These are phyloP conservation scores for Scedosporium minutisporum DNA, from an alignment of 2,329 filamentous ascomycete genomes.

Conservation along the genomic window DNA sequence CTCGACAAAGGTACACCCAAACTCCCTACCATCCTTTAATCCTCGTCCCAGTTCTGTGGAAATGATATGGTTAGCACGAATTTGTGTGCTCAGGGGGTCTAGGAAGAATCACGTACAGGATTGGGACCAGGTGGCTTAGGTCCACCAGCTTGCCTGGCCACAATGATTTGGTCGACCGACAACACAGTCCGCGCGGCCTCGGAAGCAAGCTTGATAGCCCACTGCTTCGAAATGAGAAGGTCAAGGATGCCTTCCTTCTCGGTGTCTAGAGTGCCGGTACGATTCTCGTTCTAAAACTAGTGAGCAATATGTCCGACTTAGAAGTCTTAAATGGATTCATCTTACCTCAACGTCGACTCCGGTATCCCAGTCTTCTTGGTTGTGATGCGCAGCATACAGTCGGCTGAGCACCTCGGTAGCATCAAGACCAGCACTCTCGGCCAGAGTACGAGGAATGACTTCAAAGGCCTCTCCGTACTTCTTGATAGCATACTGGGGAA, in stretches of 20 bases:
- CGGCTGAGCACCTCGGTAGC: constrained; percentile 92
- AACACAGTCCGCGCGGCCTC: constrained; percentile 89
- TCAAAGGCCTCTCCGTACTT: constrained; percentile 98
- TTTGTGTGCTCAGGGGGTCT: not conserved
- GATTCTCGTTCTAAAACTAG: constrained; percentile 55
- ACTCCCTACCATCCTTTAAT: constrained; percentile 24
- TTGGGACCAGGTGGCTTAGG: constrained; percentile 95
- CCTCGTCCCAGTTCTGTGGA: constrained; percentile 52
- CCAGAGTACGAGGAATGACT: constrained; percentile 85
- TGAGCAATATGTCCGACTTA: not conserved
- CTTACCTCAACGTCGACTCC: constrained; percentile 83
- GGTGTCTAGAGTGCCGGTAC: constrained; percentile 74
- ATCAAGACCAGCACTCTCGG: constrained; percentile 90
- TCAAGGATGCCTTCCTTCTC: constrained; percentile 85
- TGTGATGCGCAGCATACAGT: constrained; percentile 86
- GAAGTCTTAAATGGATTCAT: constrained; percentile 11
- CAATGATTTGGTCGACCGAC: constrained; percentile 97
- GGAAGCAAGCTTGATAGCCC: constrained; percentile 94
- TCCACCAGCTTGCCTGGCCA: constrained; percentile 90
- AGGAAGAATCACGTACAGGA: constrained; percentile 49
- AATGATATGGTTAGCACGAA: constrained; percentile 17
- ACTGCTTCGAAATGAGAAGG: constrained; percentile 82
- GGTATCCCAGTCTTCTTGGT: constrained; percentile 79
- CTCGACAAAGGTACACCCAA: not conserved
- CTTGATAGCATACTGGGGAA: constrained; percentile 93